These are phyloP conservation scores for Solanum piurae DNA, from an alignment of 257 asterid species.

Conservation along the genomic window DNA sequence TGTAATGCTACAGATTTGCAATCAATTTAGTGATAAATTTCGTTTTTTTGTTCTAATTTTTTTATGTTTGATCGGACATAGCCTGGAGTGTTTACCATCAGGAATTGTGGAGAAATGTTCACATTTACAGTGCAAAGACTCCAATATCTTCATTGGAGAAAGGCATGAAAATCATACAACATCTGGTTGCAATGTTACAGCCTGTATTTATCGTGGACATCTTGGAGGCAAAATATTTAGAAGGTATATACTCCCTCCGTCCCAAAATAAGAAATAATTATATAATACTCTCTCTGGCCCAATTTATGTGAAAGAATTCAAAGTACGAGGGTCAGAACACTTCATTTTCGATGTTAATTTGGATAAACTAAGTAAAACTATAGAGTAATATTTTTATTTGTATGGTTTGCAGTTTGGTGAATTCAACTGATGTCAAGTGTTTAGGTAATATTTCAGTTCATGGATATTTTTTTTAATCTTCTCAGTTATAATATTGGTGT, in stretches of 20 bases:
- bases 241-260: neutral
- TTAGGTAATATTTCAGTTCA: neutral
- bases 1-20: neutral
- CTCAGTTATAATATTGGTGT: neutral
- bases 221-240: constrained; percentile 7
- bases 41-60: neutral
- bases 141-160: constrained; percentile 7
- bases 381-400: neutral
- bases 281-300: neutral
- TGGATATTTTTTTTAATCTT: neutral
- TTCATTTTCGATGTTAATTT: neutral
- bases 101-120: constrained; percentile 1
- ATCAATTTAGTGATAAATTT: neutral
- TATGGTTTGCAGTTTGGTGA: neutral
- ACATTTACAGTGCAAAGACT: constrained; percentile 11
- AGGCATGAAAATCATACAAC: neutral
- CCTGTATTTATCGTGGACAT: constrained; percentile 13
- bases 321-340: neutral
- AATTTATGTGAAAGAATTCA: neutral
- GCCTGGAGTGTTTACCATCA: constrained; percentile 4
- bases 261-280: constrained; percentile 1
- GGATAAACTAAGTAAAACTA: neutral
- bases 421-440: neutral
- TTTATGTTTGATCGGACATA: neutral
- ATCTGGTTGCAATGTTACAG: neutral